Evolutionary conservation across 2,329 filamentous ascomycete species (phyloP), one percentile per base, ranked within the genome.

Genomic region (Talaromyces sp.): DNA sequence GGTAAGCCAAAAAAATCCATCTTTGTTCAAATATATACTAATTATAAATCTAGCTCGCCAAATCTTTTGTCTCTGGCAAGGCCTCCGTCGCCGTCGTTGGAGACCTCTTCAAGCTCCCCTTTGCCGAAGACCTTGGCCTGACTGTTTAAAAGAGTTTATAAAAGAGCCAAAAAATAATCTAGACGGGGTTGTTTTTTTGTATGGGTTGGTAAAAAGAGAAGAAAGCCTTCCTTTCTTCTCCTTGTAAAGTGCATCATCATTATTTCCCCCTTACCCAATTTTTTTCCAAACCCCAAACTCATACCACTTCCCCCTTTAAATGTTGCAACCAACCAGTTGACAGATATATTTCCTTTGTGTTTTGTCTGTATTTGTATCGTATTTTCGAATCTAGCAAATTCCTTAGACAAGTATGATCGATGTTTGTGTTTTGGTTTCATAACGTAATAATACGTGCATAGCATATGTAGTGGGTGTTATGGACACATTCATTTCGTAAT

Each of bases 51-150:
- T 72, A 97, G 92, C 86, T 89, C 72, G 92, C 92, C 72, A 95
- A 96, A 83, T 82, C 88, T 73, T 84, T 97, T 68, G 82, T 97
- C 66, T 89, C 92, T 67, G 87, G 86, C 77, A 97, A 92, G 84
- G 92, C 93, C 56, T 88, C 91, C 58, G 90, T 97, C 65, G 89
- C 91, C 64, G 84, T 91, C 61, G 92, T 97, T 64, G 94, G 94
- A 76, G 94, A 99, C 75, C 84, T 99, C 69, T 89, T 91, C 77
- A 84, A 88, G 70, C 86, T 99, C 74, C 94, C 94, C 61, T 99
- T 88, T 74, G 94, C 92, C 67, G 90, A 92, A 79, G 94, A 99
- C 74, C 83, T 99, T 75, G 95, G 93, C 69, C 85, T 99, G 74
- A 91, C 88, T 76, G 91, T 96, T 85, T 99, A 95, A 85, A 38